These are phyloP conservation scores for Citrus reticulata DNA, from an alignment of 345 rosid genomes.

Conservation along the genomic window DNA sequence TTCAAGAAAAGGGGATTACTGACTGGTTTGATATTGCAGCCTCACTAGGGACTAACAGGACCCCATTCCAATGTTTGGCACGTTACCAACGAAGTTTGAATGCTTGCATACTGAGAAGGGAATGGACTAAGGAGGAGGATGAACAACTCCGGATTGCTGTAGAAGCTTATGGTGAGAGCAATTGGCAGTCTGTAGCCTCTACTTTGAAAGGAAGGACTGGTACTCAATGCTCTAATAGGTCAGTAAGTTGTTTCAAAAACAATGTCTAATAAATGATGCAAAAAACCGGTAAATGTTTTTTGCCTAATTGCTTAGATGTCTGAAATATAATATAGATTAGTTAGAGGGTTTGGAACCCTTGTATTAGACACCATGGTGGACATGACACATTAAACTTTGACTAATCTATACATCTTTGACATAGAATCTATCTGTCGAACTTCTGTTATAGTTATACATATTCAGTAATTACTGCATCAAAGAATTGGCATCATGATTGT, in stretches of 20 bases:
- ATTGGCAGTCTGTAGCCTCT: conserved; percentile 91
- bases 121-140: conserved; percentile 89
- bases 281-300: neutral
- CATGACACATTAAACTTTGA: neutral
- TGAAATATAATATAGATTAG: neutral
- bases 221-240: conserved; percentile 90
- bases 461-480: neutral
- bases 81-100: conserved; percentile 87
- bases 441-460: neutral
- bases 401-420: neutral
- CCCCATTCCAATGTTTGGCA: conserved; percentile 83
- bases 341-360: neutral
- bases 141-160: conserved; percentile 75
- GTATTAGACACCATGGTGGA: neutral
- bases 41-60: conserved; percentile 66
- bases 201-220: conserved; percentile 71
- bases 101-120: conserved; percentile 56
- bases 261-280: neutral
- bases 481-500: neutral
- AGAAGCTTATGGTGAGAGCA: conserved; percentile 55
- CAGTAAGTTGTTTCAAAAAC: conserved; percentile 26
- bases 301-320: neutral
- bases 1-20: conserved; percentile 55
- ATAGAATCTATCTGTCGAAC: neutral
- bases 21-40: conserved; percentile 74